Conservation (phyloP, 2,329 filamentous ascomycete genomes). For the Aureobasidium sp. region DNA sequence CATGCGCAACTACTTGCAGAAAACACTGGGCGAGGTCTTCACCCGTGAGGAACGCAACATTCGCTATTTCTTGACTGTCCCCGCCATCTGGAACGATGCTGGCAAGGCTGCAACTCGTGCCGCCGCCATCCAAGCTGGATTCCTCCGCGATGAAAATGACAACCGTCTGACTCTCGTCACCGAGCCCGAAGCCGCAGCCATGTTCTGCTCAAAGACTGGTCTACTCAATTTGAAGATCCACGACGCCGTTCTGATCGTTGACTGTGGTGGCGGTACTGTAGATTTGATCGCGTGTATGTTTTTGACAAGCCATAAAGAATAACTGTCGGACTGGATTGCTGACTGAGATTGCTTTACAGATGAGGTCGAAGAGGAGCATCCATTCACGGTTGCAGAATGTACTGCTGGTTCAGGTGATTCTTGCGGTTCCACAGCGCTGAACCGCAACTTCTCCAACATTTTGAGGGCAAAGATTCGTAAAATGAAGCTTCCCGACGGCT, state of each 20-base stretch:
- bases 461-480: slow-evolving; percentile 95
- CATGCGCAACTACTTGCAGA: slow-evolving; percentile 91
- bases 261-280: slow-evolving; percentile 96
- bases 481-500: slow-evolving; percentile 97
- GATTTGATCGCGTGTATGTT: slow-evolving; percentile 99
- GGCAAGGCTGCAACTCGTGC: slow-evolving; percentile 94
- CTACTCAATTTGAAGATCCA: slow-evolving; percentile 95
- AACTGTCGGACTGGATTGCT: background rate
- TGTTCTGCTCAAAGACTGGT: slow-evolving; percentile 97
- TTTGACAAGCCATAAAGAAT: too few species aligned
- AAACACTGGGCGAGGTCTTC: slow-evolving; percentile 95
- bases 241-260: slow-evolving; percentile 95
- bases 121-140: slow-evolving; percentile 93
- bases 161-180: slow-evolving; percentile 91
- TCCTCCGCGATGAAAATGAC: slow-evolving; percentile 94
- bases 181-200: slow-evolving; percentile 91
- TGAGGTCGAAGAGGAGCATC: slow-evolving; percentile 94
- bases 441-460: slow-evolving; percentile 98
- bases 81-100: slow-evolving; percentile 98
- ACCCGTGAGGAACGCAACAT: slow-evolving; percentile 98
- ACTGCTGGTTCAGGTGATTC: slow-evolving; percentile 96
- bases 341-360: slow-evolving; percentile 44
- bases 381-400: slow-evolving; percentile 94
- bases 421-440: slow-evolving; percentile 94
- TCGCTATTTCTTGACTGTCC: slow-evolving; percentile 95